Percentiles rank a stretch among this genome's conserved stretches.
Evolutionary conservation across 140 eudicot species (phyloP).

Genomic region (Ambrosia hybrid): DNA sequence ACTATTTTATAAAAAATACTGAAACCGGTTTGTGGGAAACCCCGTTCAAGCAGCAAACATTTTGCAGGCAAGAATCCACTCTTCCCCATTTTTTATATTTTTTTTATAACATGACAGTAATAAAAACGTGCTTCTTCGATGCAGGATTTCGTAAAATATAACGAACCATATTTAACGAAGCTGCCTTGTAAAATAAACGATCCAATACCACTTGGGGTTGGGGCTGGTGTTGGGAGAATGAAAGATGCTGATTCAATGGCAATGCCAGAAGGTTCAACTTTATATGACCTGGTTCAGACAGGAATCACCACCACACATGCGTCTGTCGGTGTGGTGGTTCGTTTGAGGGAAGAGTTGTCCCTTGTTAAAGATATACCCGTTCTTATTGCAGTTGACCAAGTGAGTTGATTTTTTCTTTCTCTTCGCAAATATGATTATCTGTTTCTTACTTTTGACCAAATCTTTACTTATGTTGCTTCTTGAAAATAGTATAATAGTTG

Average conservation of each 20-base stretch:
- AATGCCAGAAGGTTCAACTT: constrained; percentile 72
- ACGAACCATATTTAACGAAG: constrained; percentile 53
- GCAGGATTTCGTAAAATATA: constrained; percentile 78
- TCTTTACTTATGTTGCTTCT: constrained; percentile 20
- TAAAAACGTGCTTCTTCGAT: neutral
- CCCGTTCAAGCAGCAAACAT: constrained; percentile 84
- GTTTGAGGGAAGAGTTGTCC: constrained; percentile 79
- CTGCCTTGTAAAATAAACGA: constrained; percentile 63
- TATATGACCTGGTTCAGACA: constrained; percentile 73
- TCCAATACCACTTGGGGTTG: constrained; percentile 90
- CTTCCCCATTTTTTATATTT: neutral
- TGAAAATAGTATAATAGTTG: constrained; percentile 84
- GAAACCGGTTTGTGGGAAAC: constrained; percentile 83
- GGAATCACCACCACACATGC: constrained; percentile 74
- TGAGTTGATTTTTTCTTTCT: constrained; percentile 32
- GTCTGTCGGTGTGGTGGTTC: constrained; percentile 90
- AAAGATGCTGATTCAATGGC: constrained; percentile 67
- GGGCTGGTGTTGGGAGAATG: constrained; percentile 88
- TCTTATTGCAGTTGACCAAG: constrained; percentile 88
- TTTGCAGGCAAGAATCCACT: constrained; percentile 56
- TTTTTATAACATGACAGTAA: neutral
- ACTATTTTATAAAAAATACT: constrained; percentile 60
- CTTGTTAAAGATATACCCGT: constrained; percentile 81
- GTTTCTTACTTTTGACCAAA: constrained; percentile 8
- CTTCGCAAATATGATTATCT: neutral